Conservation (phyloP, 805 yeast species). For the Hanseniaspora lachancei region DNA sequence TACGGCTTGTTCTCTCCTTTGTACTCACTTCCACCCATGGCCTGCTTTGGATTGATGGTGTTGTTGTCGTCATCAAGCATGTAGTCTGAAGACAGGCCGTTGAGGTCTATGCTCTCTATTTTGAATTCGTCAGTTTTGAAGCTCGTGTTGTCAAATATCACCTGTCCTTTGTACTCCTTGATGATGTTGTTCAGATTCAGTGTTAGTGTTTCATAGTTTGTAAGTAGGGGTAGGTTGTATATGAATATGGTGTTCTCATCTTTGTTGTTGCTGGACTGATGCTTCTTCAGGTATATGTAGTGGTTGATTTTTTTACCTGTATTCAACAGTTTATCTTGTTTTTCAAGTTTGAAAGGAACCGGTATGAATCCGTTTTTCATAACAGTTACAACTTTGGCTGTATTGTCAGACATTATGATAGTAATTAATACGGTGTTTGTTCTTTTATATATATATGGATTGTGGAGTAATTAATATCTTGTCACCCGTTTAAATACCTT, state of each 20-base stretch:
- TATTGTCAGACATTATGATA: background rate
- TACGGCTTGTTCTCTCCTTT: slow-evolving; percentile 44
- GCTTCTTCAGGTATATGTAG: slow-evolving; percentile 55
- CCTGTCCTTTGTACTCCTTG: slow-evolving; percentile 33
- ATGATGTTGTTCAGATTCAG: slow-evolving; percentile 46
- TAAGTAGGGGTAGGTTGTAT: slow-evolving; percentile 59
- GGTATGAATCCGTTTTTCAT: slow-evolving; percentile 29
- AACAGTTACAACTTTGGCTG: background rate
- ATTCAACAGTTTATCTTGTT: slow-evolving; percentile 13
- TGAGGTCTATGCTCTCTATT: slow-evolving; percentile 38
- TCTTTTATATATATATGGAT: background rate
- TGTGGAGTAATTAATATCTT: too few relatives aligned
- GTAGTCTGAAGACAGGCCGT: slow-evolving; percentile 44
- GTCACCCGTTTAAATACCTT: too few relatives aligned
- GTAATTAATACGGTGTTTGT: background rate
- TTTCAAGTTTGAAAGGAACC: slow-evolving; percentile 25
- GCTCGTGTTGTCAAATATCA: slow-evolving; percentile 39
- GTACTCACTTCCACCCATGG: slow-evolving; percentile 25
- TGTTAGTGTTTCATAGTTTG: slow-evolving; percentile 41
- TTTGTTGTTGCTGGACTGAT: slow-evolving; percentile 33
- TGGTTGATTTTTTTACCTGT: slow-evolving; percentile 27
- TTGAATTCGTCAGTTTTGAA: slow-evolving; percentile 33
- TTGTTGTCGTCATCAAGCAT: slow-evolving; percentile 5
- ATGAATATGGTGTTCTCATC: slow-evolving; percentile 51
- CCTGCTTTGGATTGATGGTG: slow-evolving; percentile 19